Conservation (phyloP, 345 rosid genomes). For the Eucalyptus guilfoylei region DNA sequence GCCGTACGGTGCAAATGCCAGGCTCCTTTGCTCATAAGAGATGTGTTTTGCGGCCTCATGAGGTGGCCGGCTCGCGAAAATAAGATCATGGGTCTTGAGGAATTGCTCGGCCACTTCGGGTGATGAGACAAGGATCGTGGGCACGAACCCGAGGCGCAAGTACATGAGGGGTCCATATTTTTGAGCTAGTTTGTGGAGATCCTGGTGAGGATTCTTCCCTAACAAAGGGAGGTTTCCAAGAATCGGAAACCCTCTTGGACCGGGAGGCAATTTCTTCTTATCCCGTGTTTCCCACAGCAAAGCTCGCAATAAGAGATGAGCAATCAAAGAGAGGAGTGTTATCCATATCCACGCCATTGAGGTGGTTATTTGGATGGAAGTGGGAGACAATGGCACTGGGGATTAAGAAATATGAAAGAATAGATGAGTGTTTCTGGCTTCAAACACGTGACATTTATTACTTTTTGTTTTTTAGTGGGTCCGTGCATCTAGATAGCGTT, state of each 20-base stretch:
- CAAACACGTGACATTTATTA: too few relatives aligned
- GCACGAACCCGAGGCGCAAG: slow-evolving; percentile 13
- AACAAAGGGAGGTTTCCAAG: slow-evolving; percentile 19
- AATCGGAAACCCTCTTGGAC: slow-evolving; percentile 23
- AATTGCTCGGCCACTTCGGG: slow-evolving; percentile 25
- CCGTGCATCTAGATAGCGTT: too few relatives aligned
- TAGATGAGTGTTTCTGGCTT: too few relatives aligned
- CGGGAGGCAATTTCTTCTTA: slow-evolving; percentile 21
- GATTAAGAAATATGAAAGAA: too few relatives aligned
- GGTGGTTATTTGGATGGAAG: background rate
- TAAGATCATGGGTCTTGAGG: slow-evolving; percentile 25
- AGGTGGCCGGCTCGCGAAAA: slow-evolving; percentile 20
- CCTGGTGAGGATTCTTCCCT: slow-evolving; percentile 19
- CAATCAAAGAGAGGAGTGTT: background rate
- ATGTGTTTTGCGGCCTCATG: slow-evolving; percentile 3
- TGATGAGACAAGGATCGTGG: slow-evolving; percentile 21
- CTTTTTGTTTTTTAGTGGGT: too few relatives aligned
- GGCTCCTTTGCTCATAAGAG: slow-evolving; percentile 2
- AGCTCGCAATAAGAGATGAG: background rate
- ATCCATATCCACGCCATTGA: background rate
- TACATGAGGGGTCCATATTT: slow-evolving; percentile 27
- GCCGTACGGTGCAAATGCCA: slow-evolving; percentile 10
- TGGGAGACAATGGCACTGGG: background rate
- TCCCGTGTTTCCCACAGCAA: slow-evolving; percentile 8
- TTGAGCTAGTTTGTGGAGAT: slow-evolving; percentile 9